Conservation (phyloP, 805 yeast species). For the Komagataella pseudopastoris region DNA sequence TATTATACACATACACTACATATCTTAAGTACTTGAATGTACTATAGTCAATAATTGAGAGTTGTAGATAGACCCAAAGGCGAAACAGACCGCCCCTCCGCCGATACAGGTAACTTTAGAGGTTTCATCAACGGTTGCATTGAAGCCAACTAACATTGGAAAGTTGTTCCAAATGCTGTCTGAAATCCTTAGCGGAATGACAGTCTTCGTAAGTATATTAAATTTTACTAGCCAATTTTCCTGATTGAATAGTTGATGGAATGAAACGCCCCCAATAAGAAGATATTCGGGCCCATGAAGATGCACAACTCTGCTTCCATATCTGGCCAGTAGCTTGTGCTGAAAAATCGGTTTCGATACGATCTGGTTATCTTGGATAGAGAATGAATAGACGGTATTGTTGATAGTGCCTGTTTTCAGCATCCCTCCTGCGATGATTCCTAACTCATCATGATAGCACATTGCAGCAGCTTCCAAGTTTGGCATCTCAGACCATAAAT, state of each 20-base stretch:
- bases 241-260: conserved; percentile 18
- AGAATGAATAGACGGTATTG: not conserved
- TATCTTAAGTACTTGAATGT: not conserved
- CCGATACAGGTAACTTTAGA: conserved; percentile 20
- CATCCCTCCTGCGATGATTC: conserved; percentile 38
- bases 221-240: conserved; percentile 22
- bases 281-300: conserved; percentile 21
- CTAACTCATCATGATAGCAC: conserved; percentile 17
- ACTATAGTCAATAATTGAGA: conserved; percentile 3
- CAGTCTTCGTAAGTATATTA: conserved; percentile 9
- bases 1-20: not conserved
- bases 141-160: conserved; percentile 44
- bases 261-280: conserved; percentile 47
- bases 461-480: conserved; percentile 23
- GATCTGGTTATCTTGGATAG: not conserved
- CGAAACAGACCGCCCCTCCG: conserved; percentile 77
- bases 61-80: conserved; percentile 56
- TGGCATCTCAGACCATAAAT: conserved; percentile 1
- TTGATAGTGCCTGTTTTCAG: conserved; percentile 7
- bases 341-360: conserved; percentile 2
- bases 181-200: conserved; percentile 17
- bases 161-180: conserved; percentile 22
- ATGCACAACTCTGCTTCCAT: conserved; percentile 30
- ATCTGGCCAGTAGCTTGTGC: conserved; percentile 26
- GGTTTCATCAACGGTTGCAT: conserved; percentile 10